Conservation (phyloP, 495 filamentous ascomycete genomes). For the Penicillium soppii region DNA sequence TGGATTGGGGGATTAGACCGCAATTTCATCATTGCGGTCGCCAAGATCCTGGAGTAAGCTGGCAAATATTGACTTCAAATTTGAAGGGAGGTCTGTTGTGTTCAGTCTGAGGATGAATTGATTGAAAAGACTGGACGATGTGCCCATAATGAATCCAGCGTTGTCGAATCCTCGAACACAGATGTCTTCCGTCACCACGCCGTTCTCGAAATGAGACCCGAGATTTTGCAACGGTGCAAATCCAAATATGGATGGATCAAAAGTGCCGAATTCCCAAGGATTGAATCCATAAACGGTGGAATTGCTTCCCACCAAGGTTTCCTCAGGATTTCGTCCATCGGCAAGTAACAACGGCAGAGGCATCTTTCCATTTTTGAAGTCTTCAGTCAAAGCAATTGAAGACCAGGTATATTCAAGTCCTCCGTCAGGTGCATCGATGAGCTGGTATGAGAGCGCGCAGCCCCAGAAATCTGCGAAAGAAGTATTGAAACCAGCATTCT, state of each 20-base stretch:
- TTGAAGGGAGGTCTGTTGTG: no score
- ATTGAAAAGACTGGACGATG: slow-evolving; percentile 85
- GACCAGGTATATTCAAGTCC: slow-evolving; percentile 81
- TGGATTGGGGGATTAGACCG: slow-evolving; percentile 78
- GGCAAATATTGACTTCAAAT: no score
- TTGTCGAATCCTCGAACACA: slow-evolving; percentile 88
- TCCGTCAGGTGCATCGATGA: slow-evolving; percentile 67
- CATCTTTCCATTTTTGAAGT: slow-evolving; percentile 63
- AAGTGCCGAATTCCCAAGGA: slow-evolving; percentile 81
- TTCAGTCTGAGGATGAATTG: slow-evolving; percentile 59
- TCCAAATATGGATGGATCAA: slow-evolving; percentile 76
- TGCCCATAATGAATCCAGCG: slow-evolving; percentile 82
- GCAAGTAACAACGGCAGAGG: slow-evolving; percentile 81
- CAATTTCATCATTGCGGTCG: slow-evolving; percentile 82
- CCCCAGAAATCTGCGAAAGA: slow-evolving; percentile 83
- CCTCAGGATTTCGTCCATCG: slow-evolving; percentile 68
- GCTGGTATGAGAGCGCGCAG: slow-evolving; percentile 75
- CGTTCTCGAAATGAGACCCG: slow-evolving; percentile 73
- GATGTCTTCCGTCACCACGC: slow-evolving; percentile 53
- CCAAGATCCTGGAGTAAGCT: no score
- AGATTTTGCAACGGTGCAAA: slow-evolving; percentile 73
- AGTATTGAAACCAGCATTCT: slow-evolving; percentile 66
- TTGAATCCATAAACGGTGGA: slow-evolving; percentile 83
- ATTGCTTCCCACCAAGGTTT: slow-evolving; percentile 64
- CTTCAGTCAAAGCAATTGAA: slow-evolving; percentile 67